Percentiles rank a stretch among this genome's conserved stretches.
These are phyloP conservation scores for Cucumis melo DNA, from an alignment of 306 rosid species.

Conservation along the genomic window DNA sequence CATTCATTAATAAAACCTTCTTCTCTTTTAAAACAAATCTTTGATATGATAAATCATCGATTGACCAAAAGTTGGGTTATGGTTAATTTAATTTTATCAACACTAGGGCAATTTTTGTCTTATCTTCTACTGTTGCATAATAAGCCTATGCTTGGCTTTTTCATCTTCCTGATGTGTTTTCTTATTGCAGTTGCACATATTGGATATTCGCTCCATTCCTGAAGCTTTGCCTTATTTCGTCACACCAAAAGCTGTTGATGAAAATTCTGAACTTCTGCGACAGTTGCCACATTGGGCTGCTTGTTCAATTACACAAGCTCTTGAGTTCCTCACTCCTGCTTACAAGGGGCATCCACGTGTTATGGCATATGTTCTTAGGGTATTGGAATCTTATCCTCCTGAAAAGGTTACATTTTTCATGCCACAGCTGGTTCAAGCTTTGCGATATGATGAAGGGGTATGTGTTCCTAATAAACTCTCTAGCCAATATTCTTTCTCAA, in stretches of 20 bases:
- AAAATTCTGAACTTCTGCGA: slow-evolving; percentile 79
- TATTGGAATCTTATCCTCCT: slow-evolving; percentile 93
- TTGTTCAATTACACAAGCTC: slow-evolving; percentile 92
- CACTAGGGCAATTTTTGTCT: not conserved
- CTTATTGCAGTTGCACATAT: slow-evolving; percentile 57
- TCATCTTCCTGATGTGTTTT: slow-evolving; percentile 1
- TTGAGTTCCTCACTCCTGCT: slow-evolving; percentile 89
- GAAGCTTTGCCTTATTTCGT: slow-evolving; percentile 94
- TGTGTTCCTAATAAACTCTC: slow-evolving; percentile 7
- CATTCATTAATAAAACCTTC: no score
- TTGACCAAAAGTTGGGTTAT: no score
- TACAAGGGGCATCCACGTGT: slow-evolving; percentile 96
- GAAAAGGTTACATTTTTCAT: slow-evolving; percentile 86
- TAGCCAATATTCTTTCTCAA: not conserved
- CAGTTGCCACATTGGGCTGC: slow-evolving; percentile 99
- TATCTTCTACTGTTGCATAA: slow-evolving; percentile 1
- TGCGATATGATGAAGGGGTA: slow-evolving; percentile 93
- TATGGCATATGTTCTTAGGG: slow-evolving; percentile 95
- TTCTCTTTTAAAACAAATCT: no score
- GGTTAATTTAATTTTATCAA: no score
- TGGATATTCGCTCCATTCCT: slow-evolving; percentile 75
- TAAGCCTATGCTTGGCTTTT: slow-evolving; percentile 14
- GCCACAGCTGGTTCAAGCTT: slow-evolving; percentile 96
- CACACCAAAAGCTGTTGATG: slow-evolving; percentile 87
- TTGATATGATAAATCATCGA: no score